Percentiles rank a stretch among this genome's conserved stretches.
These are phyloP conservation scores for Saccharomycopsis sp. DNA, from an alignment of 805 yeast species.

Conservation along the genomic window DNA sequence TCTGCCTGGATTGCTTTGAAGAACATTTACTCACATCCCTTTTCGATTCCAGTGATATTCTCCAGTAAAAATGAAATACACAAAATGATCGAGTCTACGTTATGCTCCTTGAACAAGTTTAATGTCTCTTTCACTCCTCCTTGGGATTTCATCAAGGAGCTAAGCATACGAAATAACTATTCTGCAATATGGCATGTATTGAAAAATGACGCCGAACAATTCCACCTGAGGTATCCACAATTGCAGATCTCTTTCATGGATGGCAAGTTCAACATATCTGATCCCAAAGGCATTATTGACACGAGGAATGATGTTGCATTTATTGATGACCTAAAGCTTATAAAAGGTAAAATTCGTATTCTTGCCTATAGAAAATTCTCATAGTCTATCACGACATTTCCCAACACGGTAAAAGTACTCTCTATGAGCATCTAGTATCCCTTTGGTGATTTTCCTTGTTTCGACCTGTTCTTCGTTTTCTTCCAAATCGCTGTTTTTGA, in stretches of 20 bases:
- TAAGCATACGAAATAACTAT: background rate
- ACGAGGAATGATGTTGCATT: background rate
- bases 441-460: background rate
- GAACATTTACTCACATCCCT: background rate
- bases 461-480: background rate
- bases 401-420: background rate
- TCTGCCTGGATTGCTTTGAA: background rate
- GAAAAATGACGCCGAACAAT: background rate
- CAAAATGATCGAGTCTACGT: background rate
- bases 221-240: background rate
- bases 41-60: background rate
- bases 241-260: background rate
- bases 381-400: background rate
- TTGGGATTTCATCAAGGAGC: background rate
- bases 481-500: background rate
- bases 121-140: background rate
- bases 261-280: background rate
- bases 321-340: background rate
- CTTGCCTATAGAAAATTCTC: background rate
- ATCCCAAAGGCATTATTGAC: background rate
- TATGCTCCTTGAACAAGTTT: background rate
- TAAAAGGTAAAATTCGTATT: background rate
- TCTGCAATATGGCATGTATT: background rate
- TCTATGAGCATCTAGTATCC: constrained; percentile 1
- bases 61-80: background rate